Percentiles rank a stretch among this genome's conserved stretches.
Evolutionary conservation across 306 rosid species (phyloP).

Genomic region (Cucurbita moschata): DNA sequence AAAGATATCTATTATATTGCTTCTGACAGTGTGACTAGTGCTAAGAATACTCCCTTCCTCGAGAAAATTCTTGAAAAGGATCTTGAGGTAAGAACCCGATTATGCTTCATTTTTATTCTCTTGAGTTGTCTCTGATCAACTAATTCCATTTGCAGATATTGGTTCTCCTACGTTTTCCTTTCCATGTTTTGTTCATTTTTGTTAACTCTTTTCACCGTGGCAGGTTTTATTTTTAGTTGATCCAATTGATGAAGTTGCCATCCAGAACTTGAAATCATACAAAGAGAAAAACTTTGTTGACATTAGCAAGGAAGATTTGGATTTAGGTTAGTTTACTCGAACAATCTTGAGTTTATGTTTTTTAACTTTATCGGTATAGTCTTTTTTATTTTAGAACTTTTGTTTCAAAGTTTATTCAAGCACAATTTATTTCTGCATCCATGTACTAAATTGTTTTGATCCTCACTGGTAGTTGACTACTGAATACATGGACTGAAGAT

Average conservation of each 20-base stretch:
- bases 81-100: constrained; percentile 43
- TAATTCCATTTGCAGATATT: background rate
- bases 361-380: background rate
- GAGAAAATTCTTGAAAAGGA: constrained; percentile 72
- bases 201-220: background rate
- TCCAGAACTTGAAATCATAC: constrained; percentile 81
- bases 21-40: constrained; percentile 82
- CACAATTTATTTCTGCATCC: background rate
- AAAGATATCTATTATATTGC: constrained; percentile 89
- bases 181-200: background rate
- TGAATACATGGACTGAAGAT: background rate
- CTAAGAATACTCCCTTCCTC: constrained; percentile 83
- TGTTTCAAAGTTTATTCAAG: background rate
- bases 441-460: background rate
- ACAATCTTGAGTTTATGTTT: background rate
- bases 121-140: background rate
- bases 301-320: constrained; percentile 95
- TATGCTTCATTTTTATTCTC: background rate
- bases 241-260: constrained; percentile 89
- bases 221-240: constrained; percentile 88
- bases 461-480: background rate
- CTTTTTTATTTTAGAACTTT: background rate
- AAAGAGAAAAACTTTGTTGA: constrained; percentile 89
- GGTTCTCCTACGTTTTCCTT: background rate
- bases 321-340: constrained; percentile 46